These are phyloP conservation scores for Glycine soja DNA, from an alignment of 306 rosid species.

Conservation along the genomic window DNA sequence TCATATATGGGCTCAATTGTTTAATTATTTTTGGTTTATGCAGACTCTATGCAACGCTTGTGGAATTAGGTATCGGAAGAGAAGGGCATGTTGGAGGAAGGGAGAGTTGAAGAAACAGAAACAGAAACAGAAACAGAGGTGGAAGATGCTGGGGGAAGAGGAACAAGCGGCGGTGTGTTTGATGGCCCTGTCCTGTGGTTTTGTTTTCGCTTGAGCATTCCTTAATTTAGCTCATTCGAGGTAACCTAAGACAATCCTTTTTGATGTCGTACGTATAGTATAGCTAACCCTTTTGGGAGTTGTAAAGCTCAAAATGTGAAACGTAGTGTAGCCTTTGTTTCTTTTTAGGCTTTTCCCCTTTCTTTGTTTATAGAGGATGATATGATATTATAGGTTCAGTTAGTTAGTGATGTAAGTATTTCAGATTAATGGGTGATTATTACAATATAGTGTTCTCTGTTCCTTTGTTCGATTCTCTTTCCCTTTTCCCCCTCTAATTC, in stretches of 20 bases:
- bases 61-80: conserved; percentile 81
- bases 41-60: conserved; percentile 95
- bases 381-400: too few relatives aligned
- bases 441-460: too few relatives aligned
- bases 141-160: conserved; percentile 68
- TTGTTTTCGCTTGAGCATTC: conserved; percentile 47
- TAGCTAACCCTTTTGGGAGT: conserved; percentile 22
- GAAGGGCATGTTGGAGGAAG: conserved; percentile 50
- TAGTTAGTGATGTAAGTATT: too few relatives aligned
- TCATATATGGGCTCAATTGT: not conserved
- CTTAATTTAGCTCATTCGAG: not conserved
- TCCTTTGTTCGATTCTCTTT: too few relatives aligned
- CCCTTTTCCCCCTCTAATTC: too few relatives aligned
- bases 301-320: too few relatives aligned
- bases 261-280: not conserved
- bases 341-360: not conserved
- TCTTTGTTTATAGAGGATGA: not conserved
- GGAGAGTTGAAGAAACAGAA: conserved; percentile 52
- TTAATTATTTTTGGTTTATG: not conserved
- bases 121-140: conserved; percentile 55
- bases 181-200: conserved; percentile 75
- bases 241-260: not conserved
- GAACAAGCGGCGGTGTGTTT: conserved; percentile 83
- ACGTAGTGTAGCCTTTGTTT: too few relatives aligned
- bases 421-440: too few relatives aligned